Conservation (phyloP, 78 protist species). For the Pigoraptor vietnamica region DNA sequence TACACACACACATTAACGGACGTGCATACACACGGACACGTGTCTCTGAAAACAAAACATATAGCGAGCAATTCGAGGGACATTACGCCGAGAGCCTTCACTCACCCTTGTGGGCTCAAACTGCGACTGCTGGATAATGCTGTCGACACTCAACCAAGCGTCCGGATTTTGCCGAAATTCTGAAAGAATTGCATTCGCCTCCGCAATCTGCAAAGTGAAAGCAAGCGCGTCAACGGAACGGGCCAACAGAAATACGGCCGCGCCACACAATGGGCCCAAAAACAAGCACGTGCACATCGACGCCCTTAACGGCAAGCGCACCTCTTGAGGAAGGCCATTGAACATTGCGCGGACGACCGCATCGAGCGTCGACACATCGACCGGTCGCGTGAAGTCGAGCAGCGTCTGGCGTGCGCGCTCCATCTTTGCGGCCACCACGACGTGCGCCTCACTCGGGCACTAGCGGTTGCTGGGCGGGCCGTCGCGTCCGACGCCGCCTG, state of each 20-base stretch:
- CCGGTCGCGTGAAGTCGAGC: background rate
- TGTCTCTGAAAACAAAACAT: background rate
- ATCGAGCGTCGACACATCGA: background rate
- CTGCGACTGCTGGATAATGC: slow-evolving; percentile 61
- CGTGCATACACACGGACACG: background rate
- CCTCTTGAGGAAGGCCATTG: background rate
- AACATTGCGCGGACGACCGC: background rate
- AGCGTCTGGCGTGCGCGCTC: background rate
- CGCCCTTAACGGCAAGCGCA: background rate
- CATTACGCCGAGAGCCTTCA: too few species aligned
- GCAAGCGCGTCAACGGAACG: background rate
- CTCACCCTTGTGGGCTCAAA: slow-evolving; percentile 46
- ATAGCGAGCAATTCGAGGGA: background rate
- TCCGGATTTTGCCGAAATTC: slow-evolving; percentile 78
- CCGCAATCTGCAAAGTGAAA: background rate
- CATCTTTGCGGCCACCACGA: too few species aligned
- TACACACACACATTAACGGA: background rate
- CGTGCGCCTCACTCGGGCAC: too few species aligned
- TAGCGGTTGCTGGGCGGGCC: too few species aligned
- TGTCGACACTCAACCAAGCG: slow-evolving; percentile 84
- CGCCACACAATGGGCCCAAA: background rate
- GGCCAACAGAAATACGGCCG: background rate
- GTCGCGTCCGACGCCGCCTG: too few species aligned
- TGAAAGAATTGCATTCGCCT: slow-evolving; percentile 54
- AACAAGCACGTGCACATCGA: background rate